These are phyloP conservation scores for Melastoma candidum DNA, from an alignment of 441 rosid genomes.

Conservation along the genomic window DNA sequence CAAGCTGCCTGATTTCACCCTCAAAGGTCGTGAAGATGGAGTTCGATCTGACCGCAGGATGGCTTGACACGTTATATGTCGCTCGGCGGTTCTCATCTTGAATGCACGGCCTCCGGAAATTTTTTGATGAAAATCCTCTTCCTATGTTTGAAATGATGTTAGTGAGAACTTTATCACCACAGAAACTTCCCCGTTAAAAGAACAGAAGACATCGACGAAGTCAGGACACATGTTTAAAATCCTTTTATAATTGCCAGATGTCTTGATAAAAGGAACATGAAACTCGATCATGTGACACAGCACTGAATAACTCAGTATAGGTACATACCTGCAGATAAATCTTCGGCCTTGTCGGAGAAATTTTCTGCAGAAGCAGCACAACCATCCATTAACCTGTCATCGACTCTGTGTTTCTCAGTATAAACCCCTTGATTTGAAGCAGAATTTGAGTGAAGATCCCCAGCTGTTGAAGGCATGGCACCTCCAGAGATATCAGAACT, in stretches of 20 bases:
- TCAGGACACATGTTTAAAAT: no score
- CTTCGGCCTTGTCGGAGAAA: conserved; percentile 54
- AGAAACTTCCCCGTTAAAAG: background rate
- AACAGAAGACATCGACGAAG: no score
- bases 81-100: conserved; percentile 68
- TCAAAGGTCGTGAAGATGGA: conserved; percentile 82
- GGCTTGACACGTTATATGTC: conserved; percentile 49
- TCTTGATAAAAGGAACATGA: no score
- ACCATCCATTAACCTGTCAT: conserved; percentile 37
- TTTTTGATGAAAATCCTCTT: conserved; percentile 44
- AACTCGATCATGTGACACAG: background rate
- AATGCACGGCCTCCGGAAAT: conserved; percentile 41
- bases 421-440: conserved; percentile 30
- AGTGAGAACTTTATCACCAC: background rate
- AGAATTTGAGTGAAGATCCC: conserved; percentile 36
- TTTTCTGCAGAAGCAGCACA: conserved; percentile 31
- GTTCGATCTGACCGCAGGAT: conserved; percentile 41
- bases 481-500: conserved; percentile 46
- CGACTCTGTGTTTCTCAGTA: conserved; percentile 37
- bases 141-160: conserved; percentile 27
- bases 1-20: conserved; percentile 76
- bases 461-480: conserved; percentile 38
- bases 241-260: no score
- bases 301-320: conserved; percentile 1
- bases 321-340: conserved; percentile 45